These are phyloP conservation scores for Suhomyces faveliae DNA, from an alignment of 805 yeast genomes.

Conservation along the genomic window DNA sequence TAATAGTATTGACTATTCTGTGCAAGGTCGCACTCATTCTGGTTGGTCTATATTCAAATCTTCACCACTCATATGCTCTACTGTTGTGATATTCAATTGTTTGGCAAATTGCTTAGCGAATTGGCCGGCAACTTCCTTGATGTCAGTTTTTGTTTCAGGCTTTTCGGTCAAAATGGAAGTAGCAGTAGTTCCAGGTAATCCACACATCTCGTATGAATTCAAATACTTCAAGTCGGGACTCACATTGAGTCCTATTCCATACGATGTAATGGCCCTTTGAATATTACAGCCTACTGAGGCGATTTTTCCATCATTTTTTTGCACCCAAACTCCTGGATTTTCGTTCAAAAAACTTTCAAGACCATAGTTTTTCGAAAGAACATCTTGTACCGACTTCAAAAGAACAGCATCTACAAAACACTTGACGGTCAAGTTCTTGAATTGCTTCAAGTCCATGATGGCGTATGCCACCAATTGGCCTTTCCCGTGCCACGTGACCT, in stretches of 20 bases:
- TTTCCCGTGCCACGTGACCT: conserved; percentile 93
- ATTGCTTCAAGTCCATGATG: conserved; percentile 59
- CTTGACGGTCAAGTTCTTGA: conserved; percentile 54
- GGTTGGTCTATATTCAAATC: conserved; percentile 16
- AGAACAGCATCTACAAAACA: conserved; percentile 64
- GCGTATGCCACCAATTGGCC: conserved; percentile 91
- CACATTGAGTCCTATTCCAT: conserved; percentile 85
- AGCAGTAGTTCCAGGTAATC: conserved; percentile 56
- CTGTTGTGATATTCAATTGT: conserved; percentile 28
- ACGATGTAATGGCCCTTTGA: conserved; percentile 79
- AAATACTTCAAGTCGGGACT: conserved; percentile 69
- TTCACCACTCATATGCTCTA: conserved; percentile 37
- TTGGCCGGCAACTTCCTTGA: conserved; percentile 28
- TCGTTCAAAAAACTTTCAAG: conserved; percentile 53
- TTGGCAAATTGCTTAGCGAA: conserved; percentile 40
- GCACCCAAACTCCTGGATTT: conserved; percentile 89
- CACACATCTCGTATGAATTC: conserved; percentile 80
- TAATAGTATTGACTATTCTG: not conserved
- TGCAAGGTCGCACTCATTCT: not conserved
- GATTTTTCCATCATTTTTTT: conserved; percentile 52
- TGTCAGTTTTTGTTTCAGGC: conserved; percentile 10
- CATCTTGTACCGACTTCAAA: conserved; percentile 53
- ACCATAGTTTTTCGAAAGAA: conserved; percentile 39
- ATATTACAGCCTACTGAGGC: conserved; percentile 90
- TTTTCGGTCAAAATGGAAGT: conserved; percentile 29